These are phyloP conservation scores for Cytidiella melzeri DNA, from an alignment of 768 basidiomycete species.

Conservation along the genomic window DNA sequence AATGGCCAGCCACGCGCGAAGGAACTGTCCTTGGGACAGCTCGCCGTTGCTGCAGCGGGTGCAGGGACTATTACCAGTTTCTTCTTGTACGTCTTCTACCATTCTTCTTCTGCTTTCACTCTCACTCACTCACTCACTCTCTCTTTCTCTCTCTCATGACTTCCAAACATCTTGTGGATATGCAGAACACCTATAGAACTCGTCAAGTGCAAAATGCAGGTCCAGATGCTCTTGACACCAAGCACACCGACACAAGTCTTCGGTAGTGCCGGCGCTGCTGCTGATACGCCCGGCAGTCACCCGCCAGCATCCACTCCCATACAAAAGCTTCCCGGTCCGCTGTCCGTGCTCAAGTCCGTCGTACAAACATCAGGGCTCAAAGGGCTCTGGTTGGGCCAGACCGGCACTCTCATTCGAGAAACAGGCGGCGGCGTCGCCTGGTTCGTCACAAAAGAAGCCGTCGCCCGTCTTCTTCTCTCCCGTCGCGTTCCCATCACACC, in stretches of 20 bases:
- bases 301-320: conserved; percentile 12
- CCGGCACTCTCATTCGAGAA: conserved; percentile 88
- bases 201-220: conserved; percentile 97
- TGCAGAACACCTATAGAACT: conserved; percentile 87
- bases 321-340: conserved; percentile 59
- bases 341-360: conserved; percentile 57
- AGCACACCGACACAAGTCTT: conserved; percentile 8
- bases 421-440: conserved; percentile 87
- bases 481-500: conserved; percentile 31
- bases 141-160: too few relatives aligned
- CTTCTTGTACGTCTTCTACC: conserved; percentile 52
- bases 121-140: too few relatives aligned
- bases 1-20: conserved; percentile 29
- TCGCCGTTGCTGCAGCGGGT: conserved; percentile 77
- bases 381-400: conserved; percentile 96
- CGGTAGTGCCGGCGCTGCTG: not conserved
- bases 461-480: conserved; percentile 53
- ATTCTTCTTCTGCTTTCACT: too few relatives aligned
- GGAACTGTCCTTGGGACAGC: conserved; percentile 57
- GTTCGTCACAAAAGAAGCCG: conserved; percentile 85
- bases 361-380: conserved; percentile 63
- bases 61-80: conserved; percentile 86
- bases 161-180: too few relatives aligned
- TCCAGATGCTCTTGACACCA: conserved; percentile 66
- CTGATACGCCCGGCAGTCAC: too few relatives aligned